phyloP scores from a whole-genome alignment of 805 yeast genomes.

The Candida railenensis region DNA sequence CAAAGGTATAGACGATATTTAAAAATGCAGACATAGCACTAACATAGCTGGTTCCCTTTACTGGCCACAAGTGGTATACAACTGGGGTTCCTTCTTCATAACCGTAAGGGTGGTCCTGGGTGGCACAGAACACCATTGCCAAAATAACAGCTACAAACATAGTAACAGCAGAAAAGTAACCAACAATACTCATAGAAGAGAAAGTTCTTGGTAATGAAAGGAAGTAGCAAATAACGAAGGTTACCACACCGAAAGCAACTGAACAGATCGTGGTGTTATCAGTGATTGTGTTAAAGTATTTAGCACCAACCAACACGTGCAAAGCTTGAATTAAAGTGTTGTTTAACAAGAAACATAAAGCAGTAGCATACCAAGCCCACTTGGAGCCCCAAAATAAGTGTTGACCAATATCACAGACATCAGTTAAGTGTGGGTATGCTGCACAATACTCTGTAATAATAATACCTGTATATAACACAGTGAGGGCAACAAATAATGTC shows the following conservation, averaged over 20 bases:
- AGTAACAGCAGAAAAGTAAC: slow-evolving; percentile 53
- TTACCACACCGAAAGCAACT: slow-evolving; percentile 50
- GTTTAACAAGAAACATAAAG: slow-evolving; percentile 51
- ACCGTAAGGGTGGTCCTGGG: slow-evolving; percentile 48
- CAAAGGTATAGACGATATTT: slow-evolving; percentile 62
- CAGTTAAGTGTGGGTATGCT: slow-evolving; percentile 49
- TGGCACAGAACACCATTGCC: slow-evolving; percentile 53
- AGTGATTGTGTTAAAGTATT: slow-evolving; percentile 52
- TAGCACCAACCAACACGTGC: slow-evolving; percentile 60
- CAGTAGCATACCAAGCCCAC: slow-evolving; percentile 59
- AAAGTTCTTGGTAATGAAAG: slow-evolving; percentile 59
- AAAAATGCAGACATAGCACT: slow-evolving; percentile 54
- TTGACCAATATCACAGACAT: slow-evolving; percentile 61
- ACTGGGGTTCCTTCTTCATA: slow-evolving; percentile 38
- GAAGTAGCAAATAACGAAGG: slow-evolving; percentile 48
- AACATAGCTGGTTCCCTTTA: slow-evolving; percentile 51
- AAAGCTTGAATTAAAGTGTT: slow-evolving; percentile 58
- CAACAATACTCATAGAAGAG: slow-evolving; percentile 50
- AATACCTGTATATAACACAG: slow-evolving; percentile 56
- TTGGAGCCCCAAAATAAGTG: slow-evolving; percentile 49
- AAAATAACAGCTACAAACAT: slow-evolving; percentile 57
- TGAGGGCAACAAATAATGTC: slow-evolving; percentile 49
- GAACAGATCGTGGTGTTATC: slow-evolving; percentile 47
- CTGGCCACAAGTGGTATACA: slow-evolving; percentile 49
- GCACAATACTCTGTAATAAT: slow-evolving; percentile 55